phyloP scores from a whole-genome alignment of 371 early-diverging fungal genomes.

The Haplosporangium sp. region DNA sequence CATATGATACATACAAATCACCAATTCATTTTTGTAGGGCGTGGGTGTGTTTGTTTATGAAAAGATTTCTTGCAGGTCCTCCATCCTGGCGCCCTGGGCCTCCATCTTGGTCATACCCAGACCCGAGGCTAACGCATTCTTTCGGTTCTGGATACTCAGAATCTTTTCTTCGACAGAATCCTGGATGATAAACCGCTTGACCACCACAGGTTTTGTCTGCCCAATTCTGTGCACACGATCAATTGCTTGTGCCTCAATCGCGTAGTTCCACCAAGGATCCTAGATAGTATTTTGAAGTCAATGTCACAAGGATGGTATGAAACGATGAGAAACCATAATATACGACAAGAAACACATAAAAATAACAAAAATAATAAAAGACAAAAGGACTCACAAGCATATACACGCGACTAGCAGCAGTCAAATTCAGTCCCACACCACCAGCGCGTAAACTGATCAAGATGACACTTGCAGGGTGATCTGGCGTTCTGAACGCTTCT shows the following conservation, averaged over 20 bases:
- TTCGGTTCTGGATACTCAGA: slow-evolving; percentile 67
- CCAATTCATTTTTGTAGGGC: no score
- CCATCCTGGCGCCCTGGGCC: slow-evolving; percentile 57
- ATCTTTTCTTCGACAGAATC: slow-evolving; percentile 75
- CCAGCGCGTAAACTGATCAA: slow-evolving; percentile 76
- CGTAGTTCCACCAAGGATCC: slow-evolving; percentile 91
- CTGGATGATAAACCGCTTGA: slow-evolving; percentile 67
- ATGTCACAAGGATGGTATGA: no score
- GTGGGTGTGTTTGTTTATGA: slow-evolving; percentile 15
- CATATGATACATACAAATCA: no score
- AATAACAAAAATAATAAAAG: slow-evolving; percentile 8
- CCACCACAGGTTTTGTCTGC: slow-evolving; percentile 72
- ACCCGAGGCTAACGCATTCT: slow-evolving; percentile 64
- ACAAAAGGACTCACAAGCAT: slow-evolving; percentile 61
- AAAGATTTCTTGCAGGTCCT: slow-evolving; percentile 61
- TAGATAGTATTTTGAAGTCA: slow-evolving; percentile 9
- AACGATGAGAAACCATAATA: neutral
- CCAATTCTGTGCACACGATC: slow-evolving; percentile 90
- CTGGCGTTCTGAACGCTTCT: slow-evolving; percentile 59
- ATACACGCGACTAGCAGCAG: slow-evolving; percentile 78
- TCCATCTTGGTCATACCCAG: slow-evolving; percentile 65
- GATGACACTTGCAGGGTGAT: slow-evolving; percentile 67
- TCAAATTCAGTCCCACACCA: slow-evolving; percentile 92
- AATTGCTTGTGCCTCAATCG: slow-evolving; percentile 84
- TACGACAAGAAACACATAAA: slow-evolving; percentile 1